Conservation (phyloP, 2,329 filamentous ascomycete genomes). For the Biscogniauxia mediterranea region DNA sequence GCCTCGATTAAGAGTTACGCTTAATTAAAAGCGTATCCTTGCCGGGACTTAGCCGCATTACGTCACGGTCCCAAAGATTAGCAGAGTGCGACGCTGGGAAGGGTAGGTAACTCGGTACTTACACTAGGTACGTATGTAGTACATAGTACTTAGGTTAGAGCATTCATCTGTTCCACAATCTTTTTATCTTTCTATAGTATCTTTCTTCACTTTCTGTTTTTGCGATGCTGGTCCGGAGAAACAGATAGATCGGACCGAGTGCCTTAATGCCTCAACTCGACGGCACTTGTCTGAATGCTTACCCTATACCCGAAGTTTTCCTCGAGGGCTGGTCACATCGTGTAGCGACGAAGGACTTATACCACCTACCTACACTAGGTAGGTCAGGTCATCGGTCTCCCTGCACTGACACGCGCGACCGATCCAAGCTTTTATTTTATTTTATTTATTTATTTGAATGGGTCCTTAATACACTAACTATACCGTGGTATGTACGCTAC, state of each 20-base stretch:
- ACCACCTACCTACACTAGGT: too few relatives aligned
- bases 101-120: too few relatives aligned
- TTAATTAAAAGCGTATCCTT: background rate
- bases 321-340: background rate
- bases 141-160: too few relatives aligned
- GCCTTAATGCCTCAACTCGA: too few relatives aligned
- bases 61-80: background rate
- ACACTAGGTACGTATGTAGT: too few relatives aligned
- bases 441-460: background rate
- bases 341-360: too few relatives aligned
- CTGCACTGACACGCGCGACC: background rate
- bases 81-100: background rate
- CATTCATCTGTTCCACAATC: background rate
- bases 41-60: background rate
- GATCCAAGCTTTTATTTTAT: background rate
- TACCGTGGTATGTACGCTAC: background rate
- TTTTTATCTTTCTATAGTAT: background rate
- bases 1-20: background rate
- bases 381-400: background rate
- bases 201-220: too few relatives aligned
- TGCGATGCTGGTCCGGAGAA: too few relatives aligned
- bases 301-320: background rate
- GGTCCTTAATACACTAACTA: background rate
- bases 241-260: too few relatives aligned
- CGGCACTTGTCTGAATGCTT: background rate